Evolutionary conservation across 352 stramenopile species (phyloP).

Genomic region (Globisporangium cederbergense): DNA sequence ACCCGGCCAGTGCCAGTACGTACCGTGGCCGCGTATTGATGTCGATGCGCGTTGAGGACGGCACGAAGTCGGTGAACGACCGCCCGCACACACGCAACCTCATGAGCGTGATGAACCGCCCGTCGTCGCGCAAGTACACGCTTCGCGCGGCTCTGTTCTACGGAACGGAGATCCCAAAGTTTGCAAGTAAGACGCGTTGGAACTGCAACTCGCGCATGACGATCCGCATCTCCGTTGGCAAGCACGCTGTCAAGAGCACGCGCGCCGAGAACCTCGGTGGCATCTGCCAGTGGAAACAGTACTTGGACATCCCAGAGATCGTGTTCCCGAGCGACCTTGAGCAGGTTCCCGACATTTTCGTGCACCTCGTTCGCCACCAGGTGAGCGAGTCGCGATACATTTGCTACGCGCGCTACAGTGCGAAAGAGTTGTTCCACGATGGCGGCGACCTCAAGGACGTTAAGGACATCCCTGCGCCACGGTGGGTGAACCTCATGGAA

Average conservation of each 20-base stretch:
- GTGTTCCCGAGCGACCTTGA: slow-evolving; percentile 64
- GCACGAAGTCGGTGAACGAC: slow-evolving; percentile 62
- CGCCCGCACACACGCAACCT: slow-evolving; percentile 65
- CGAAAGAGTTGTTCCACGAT: slow-evolving; percentile 57
- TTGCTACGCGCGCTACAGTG: slow-evolving; percentile 77
- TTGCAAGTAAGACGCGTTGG: slow-evolving; percentile 64
- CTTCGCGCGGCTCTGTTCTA: slow-evolving; percentile 67
- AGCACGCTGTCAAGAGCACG: slow-evolving; percentile 48
- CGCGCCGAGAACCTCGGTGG: slow-evolving; percentile 61
- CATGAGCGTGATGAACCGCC: slow-evolving; percentile 32
- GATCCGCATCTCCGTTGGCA: slow-evolving; percentile 66
- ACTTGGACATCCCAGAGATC: slow-evolving; percentile 53
- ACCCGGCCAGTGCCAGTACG: slow-evolving; percentile 59
- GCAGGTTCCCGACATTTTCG: slow-evolving; percentile 77
- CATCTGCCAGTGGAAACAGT: slow-evolving; percentile 80
- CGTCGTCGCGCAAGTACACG: slow-evolving; percentile 49
- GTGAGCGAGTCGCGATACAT: slow-evolving; percentile 62
- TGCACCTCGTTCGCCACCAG: slow-evolving; percentile 61
- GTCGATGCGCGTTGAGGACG: slow-evolving; percentile 62
- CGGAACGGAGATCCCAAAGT: slow-evolving; percentile 76
- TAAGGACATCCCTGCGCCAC: slow-evolving; percentile 34
- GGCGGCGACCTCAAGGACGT: slow-evolving; percentile 29
- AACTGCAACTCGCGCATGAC: slow-evolving; percentile 75
- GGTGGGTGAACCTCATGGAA: slow-evolving; percentile 76
- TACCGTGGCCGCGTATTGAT: slow-evolving; percentile 77